Conservation (phyloP, 768 basidiomycete species). For the Mycena chlorophos region DNA sequence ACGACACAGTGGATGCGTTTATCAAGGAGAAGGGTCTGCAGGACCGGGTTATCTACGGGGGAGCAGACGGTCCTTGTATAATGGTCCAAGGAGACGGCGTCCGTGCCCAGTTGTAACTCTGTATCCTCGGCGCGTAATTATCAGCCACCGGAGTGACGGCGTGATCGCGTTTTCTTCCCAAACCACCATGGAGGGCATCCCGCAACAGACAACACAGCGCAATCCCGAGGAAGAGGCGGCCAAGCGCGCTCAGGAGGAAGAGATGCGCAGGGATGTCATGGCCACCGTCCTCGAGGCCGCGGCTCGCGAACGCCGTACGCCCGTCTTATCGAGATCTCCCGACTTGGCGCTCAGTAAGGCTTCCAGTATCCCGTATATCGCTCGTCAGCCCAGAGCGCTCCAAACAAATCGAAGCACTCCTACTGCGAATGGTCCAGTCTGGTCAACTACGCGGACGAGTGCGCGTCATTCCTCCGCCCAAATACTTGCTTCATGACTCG, state of each 20-base stretch:
- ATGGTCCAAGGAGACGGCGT: conserved; percentile 73
- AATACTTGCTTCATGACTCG: background rate
- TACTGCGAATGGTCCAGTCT: conserved; percentile 79
- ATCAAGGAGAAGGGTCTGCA: conserved; percentile 64
- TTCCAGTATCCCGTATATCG: conserved; percentile 78
- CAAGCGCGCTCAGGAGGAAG: conserved; percentile 66
- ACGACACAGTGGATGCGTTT: conserved; percentile 60
- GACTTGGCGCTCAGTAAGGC: background rate
- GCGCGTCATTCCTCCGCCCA: background rate
- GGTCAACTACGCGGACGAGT: conserved; percentile 80
- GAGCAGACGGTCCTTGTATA: conserved; percentile 84
- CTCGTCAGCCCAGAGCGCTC: conserved; percentile 84
- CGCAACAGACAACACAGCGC: conserved; percentile 14
- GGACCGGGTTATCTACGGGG: conserved; percentile 75
- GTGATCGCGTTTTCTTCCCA: conserved; percentile 5
- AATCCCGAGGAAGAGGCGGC: conserved; percentile 50
- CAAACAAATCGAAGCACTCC: conserved; percentile 73
- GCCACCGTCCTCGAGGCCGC: conserved; percentile 74
- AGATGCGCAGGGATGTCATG: conserved; percentile 75
- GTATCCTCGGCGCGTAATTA: background rate
- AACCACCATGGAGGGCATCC: background rate
- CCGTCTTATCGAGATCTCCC: conserved; percentile 14
- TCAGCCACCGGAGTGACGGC: background rate
- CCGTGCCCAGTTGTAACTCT: conserved; percentile 31
- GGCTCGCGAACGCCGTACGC: conserved; percentile 79